Evolutionary conservation across 2,329 filamentous ascomycete species (phyloP).

Genomic region (Colletotrichum liriopes): DNA sequence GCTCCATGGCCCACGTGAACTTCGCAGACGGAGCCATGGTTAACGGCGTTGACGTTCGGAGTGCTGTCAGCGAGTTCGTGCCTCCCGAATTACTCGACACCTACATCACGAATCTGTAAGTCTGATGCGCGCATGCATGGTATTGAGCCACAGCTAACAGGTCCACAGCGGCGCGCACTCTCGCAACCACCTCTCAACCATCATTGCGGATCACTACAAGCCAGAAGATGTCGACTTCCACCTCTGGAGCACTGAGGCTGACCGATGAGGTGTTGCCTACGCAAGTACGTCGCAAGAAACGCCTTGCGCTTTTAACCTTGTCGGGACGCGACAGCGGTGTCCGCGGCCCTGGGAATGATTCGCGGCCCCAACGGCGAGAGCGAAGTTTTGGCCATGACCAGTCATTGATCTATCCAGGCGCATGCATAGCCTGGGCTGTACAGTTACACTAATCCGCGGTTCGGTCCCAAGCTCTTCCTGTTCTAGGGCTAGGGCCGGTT

Average conservation of each 20-base stretch:
- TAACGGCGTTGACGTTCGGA: constrained; percentile 82
- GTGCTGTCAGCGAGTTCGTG: constrained; percentile 87
- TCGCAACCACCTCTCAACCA: constrained; percentile 79
- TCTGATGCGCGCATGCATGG: constrained; percentile 39
- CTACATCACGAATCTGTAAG: constrained; percentile 84
- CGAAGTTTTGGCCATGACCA: constrained; percentile 22
- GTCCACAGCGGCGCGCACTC: constrained; percentile 74
- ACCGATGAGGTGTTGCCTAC: constrained; percentile 45
- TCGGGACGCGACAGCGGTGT: constrained; percentile 32
- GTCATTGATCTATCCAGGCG: constrained; percentile 18
- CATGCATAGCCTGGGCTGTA: constrained; percentile 36
- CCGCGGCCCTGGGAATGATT: constrained; percentile 32
- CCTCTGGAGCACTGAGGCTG: constrained; percentile 56
- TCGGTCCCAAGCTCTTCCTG: constrained; percentile 15
- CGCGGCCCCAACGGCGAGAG: constrained; percentile 27
- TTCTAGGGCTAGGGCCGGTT: constrained; percentile 31
- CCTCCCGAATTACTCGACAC: constrained; percentile 82
- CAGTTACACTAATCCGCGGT: constrained; percentile 9
- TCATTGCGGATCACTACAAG: constrained; percentile 84
- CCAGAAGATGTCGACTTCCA: constrained; percentile 79
- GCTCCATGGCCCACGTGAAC: constrained; percentile 81
- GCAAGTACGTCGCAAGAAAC: constrained; percentile 14
- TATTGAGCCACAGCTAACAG: constrained; percentile 17
- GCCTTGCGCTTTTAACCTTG: constrained; percentile 33
- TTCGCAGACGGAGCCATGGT: constrained; percentile 87